Base-by-base conservation (phyloP, 345 rosid genomes). In the Capsella bursapastoris region DNA sequence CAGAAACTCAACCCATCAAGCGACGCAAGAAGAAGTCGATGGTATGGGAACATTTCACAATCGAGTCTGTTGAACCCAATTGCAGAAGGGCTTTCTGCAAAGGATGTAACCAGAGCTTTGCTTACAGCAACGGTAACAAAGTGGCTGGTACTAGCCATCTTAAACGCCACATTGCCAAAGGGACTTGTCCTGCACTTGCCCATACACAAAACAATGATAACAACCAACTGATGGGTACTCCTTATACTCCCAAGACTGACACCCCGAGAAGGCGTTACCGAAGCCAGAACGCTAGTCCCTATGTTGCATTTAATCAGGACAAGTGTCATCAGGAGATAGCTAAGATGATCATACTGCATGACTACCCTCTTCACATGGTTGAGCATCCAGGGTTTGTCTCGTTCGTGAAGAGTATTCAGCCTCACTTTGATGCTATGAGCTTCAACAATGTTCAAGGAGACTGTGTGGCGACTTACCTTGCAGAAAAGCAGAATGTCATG, bases 111-210 rank as follows among this genome's bases (percentile, higher is more conserved):
- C 96, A 91, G 81, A 94, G 95, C 76, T 94, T 94, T 83, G 97
- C 97, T n/a, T 94, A 94, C 62, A 91, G 98, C 81, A 90, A 88
- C 2, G 98, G 98, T 62, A 79, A 89, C 1, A 91, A 94, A 78
- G 98, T 94, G 4, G 96, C 97, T 61, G 97, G 98, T 12, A 94
- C 98, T 41, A 91, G 97, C 77, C 98, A 91, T 79, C 96, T 91
- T 45, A 91, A 94, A 60, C 96, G 98, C 29, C 95, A 91, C 79
- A 88, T 94, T 62, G 93, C 88, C 5, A 94, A 90, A 74, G 98
- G 97, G 61, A 85, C 93, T 40, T 94, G 98, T 74, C 86, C 84
- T 38, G 89, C 93, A 16, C 84, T 90, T 45, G 38, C 68, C 18
- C 92, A 89, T 18, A 69, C 70, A 40, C 84, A 79, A 25, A 87